Evolutionary conservation across 2,329 filamentous ascomycete genomes (phyloP).

Genomic region (Tolypocladium ophioglossoides): DNA sequence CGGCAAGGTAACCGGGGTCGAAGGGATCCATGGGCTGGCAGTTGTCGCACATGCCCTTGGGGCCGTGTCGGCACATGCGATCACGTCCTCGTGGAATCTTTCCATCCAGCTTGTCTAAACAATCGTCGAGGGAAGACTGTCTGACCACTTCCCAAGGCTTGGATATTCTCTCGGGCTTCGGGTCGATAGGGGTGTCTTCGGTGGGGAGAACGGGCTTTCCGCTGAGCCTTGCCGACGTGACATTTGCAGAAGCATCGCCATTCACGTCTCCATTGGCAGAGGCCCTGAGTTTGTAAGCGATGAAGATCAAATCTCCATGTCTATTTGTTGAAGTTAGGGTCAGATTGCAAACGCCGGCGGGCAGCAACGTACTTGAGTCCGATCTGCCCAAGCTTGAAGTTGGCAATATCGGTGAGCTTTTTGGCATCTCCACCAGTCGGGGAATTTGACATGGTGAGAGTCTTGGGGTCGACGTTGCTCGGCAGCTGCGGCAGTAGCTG

Average conservation of each 20-base stretch:
- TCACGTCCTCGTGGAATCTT: slow-evolving; percentile 74
- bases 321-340: slow-evolving; percentile 30
- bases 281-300: slow-evolving; percentile 61
- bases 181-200: slow-evolving; percentile 55
- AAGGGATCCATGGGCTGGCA: slow-evolving; percentile 97
- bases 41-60: slow-evolving; percentile 98
- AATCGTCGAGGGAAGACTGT: slow-evolving; percentile 80
- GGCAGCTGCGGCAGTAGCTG: slow-evolving; percentile 51
- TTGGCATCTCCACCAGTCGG: slow-evolving; percentile 49
- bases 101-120: slow-evolving; percentile 76
- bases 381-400: slow-evolving; percentile 45
- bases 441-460: slow-evolving; percentile 51
- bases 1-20: slow-evolving; percentile 73
- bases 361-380: slow-evolving; percentile 41
- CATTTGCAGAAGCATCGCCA: slow-evolving; percentile 22
- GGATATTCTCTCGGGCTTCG: slow-evolving; percentile 50
- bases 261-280: slow-evolving; percentile 22
- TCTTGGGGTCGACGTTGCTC: slow-evolving; percentile 47
- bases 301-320: slow-evolving; percentile 85
- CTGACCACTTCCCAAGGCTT: slow-evolving; percentile 73
- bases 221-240: slow-evolving; percentile 60
- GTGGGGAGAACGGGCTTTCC: slow-evolving; percentile 62
- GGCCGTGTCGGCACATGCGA: slow-evolving; percentile 91
- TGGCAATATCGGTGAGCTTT: slow-evolving; percentile 44
- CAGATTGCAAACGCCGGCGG: slow-evolving; percentile 1